A percentile compares a stretch with the other conserved stretches of the same genome.
phyloP scores from a whole-genome alignment of 1,284 basidiomycete genomes.

The Trichosporon ovoides region DNA sequence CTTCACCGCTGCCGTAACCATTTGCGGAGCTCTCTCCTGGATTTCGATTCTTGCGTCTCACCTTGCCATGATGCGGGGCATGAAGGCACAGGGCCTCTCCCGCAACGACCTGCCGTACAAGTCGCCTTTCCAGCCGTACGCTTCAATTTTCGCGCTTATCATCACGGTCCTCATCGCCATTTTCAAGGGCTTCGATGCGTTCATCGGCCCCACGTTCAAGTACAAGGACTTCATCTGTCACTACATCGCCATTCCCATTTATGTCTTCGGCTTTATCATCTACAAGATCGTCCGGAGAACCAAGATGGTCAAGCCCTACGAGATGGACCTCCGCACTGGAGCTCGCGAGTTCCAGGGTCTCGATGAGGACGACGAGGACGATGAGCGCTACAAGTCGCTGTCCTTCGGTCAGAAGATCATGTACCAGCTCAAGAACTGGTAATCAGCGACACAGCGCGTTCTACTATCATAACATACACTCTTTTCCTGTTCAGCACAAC shows the following conservation, averaged over 20 bases:
- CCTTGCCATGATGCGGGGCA: conserved; percentile 65
- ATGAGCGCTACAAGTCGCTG: conserved; percentile 26
- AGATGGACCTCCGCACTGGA: conserved; percentile 63
- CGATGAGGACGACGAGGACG: conserved; percentile 49
- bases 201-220: conserved; percentile 44
- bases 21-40: conserved; percentile 68
- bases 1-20: conserved; percentile 65
- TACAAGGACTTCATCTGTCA: conserved; percentile 60
- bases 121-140: conserved; percentile 40
- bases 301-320: conserved; percentile 52
- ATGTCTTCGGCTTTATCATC: conserved; percentile 57
- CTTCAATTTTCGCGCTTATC: conserved; percentile 55
- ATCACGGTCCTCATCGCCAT: conserved; percentile 59
- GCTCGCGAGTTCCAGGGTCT: conserved; percentile 63
- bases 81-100: conserved; percentile 58
- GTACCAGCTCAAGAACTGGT: conserved; percentile 44
- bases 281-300: conserved; percentile 60
- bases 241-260: conserved; percentile 50
- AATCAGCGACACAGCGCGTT: too few species aligned
- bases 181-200: conserved; percentile 65
- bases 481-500: too few species aligned
- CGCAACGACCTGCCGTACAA: conserved; percentile 57
- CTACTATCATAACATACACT: too few species aligned
- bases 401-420: conserved; percentile 37
- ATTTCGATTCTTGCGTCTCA: conserved; percentile 64